Conservation (phyloP, 2,329 filamentous ascomycete species). For the Trichoderma cornu-damae region DNA sequence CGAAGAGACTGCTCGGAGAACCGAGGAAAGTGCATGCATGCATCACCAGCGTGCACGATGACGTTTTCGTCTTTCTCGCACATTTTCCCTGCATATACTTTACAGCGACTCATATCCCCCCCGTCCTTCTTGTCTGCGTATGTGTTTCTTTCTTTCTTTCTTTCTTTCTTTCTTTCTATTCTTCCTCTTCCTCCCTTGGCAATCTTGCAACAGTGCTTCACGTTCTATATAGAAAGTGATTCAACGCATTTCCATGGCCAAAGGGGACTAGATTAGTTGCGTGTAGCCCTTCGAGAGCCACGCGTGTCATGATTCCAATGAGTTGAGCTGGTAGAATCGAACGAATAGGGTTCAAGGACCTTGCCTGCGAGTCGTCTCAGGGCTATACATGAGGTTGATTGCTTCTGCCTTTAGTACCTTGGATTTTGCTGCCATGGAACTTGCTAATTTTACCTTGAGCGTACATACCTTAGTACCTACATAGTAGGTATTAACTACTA, state of each 20-base stretch:
- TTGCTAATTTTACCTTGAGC: too few species aligned
- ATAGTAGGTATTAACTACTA: too few species aligned
- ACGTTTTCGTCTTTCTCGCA: neutral
- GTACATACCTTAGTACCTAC: too few species aligned
- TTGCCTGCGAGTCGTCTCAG: neutral
- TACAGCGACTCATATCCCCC: neutral
- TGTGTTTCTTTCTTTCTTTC: neutral
- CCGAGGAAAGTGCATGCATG: conserved; percentile 13
- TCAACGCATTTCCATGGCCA: neutral
- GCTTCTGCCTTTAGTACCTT: neutral
- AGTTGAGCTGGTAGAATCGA: neutral
- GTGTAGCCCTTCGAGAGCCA: neutral
- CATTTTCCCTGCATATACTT: neutral
- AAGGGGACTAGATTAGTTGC: neutral
- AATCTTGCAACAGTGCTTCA: neutral
- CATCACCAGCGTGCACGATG: neutral
- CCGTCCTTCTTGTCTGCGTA: neutral
- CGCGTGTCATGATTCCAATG: neutral
- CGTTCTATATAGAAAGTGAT: conserved; percentile 8
- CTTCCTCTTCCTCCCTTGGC: neutral
- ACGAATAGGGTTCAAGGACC: neutral
- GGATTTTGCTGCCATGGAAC: too few species aligned
- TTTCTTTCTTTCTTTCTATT: neutral
- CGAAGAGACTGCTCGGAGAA: conserved; percentile 32
- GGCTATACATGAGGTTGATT: too few species aligned